Conservation (phyloP, 1,284 basidiomycete genomes). For the Sanghuangporus sanghuang region DNA sequence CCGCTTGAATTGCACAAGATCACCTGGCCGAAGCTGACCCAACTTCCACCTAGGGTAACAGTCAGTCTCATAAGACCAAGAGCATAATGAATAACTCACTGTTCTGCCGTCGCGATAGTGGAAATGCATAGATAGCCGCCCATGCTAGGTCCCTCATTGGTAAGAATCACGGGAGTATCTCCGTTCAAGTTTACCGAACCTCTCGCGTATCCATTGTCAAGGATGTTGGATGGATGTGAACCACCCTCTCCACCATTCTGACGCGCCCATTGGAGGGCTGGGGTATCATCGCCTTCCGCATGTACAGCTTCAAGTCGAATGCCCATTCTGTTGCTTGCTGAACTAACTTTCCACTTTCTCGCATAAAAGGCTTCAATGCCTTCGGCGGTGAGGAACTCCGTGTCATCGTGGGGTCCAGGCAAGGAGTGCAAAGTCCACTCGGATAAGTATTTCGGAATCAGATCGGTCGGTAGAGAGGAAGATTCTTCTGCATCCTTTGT, state of each 20-base stretch:
- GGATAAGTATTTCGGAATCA: constrained; percentile 41
- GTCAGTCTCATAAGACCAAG: not conserved
- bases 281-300: constrained; percentile 33
- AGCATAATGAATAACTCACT: constrained; percentile 31
- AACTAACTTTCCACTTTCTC: constrained; percentile 46
- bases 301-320: constrained; percentile 32
- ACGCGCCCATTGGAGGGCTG: constrained; percentile 55
- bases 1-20: constrained; percentile 43
- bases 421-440: constrained; percentile 54
- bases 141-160: constrained; percentile 61
- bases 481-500: constrained; percentile 28
- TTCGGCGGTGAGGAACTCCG: constrained; percentile 45
- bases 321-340: constrained; percentile 58
- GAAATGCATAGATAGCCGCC: constrained; percentile 57
- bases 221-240: constrained; percentile 66
- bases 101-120: constrained; percentile 45
- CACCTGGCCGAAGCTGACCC: constrained; percentile 54
- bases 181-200: constrained; percentile 66
- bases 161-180: constrained; percentile 66
- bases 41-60: constrained; percentile 50
- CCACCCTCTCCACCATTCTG: constrained; percentile 64
- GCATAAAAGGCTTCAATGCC: constrained; percentile 46
- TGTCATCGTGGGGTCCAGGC: constrained; percentile 60
- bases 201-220: constrained; percentile 62
- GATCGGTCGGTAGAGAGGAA: constrained; percentile 20